A percentile compares a stretch with the other conserved stretches of the same genome.
These are phyloP conservation scores for Phytophthora pseudosyringae DNA, from an alignment of 352 stramenopile species.

Conservation along the genomic window DNA sequence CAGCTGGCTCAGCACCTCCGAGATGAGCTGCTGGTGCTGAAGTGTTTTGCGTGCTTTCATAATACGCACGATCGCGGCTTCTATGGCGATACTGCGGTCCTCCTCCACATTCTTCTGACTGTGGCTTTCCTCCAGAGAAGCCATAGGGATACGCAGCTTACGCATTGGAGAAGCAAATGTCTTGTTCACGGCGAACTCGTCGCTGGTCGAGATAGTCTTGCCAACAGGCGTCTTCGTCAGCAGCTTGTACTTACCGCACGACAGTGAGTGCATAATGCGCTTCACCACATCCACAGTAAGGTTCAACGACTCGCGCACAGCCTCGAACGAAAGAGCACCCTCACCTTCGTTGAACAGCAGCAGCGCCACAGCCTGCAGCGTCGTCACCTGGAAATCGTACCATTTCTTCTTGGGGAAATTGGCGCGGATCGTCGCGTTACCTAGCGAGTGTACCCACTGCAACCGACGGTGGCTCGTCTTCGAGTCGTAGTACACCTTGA, in stretches of 20 bases:
- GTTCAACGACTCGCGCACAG: constrained; percentile 94
- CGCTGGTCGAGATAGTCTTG: constrained; percentile 95
- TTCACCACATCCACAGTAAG: constrained; percentile 97
- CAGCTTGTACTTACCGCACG: constrained; percentile 99
- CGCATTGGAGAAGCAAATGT: constrained; percentile 96
- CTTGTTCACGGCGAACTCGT: constrained; percentile 95
- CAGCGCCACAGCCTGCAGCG: constrained; percentile 96
- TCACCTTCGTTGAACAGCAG: constrained; percentile 95
- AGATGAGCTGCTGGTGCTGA: constrained; percentile 98
- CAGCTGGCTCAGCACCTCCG: constrained; percentile 97
- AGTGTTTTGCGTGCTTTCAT: constrained; percentile 99
- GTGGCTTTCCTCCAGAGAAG: constrained; percentile 97
- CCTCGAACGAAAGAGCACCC: constrained; percentile 88
- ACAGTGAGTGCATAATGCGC: constrained; percentile 98
- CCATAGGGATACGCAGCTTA: constrained; percentile 99
- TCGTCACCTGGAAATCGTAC: constrained; percentile 99
- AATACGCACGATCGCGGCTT: constrained; percentile 99
- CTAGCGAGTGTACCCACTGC: constrained; percentile 96
- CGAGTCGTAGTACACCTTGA: constrained; percentile 95
- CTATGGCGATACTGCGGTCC: constrained; percentile 97
- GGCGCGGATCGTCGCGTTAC: constrained; percentile 93
- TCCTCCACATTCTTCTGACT: constrained; percentile 99
- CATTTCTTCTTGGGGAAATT: constrained; percentile 90
- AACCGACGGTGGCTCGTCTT: constrained; percentile 95
- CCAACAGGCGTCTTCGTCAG: constrained; percentile 93